Evolutionary conservation across 2,329 filamentous ascomycete species (phyloP).

Genomic region (Chalaropsis ovoidea): DNA sequence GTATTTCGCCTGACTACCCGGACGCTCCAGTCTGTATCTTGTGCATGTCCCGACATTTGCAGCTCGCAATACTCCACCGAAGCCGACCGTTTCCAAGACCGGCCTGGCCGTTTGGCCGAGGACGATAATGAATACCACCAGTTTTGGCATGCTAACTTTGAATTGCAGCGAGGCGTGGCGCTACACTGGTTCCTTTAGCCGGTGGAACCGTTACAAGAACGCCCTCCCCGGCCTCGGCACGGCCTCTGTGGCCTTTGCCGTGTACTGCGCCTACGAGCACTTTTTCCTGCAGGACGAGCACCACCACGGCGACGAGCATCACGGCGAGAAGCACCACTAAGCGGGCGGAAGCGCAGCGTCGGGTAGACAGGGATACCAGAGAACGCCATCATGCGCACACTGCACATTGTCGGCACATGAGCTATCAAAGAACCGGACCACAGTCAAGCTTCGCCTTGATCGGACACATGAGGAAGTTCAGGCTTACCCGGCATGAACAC

Average conservation of each 20-base stretch:
- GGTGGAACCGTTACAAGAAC: slow-evolving; percentile 79
- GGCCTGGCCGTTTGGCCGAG: background rate
- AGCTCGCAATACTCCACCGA: background rate
- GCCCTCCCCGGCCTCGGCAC: slow-evolving; percentile 86
- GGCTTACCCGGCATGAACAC: background rate
- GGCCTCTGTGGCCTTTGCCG: slow-evolving; percentile 79
- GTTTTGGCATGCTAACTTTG: background rate
- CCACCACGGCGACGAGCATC: slow-evolving; percentile 43
- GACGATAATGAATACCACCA: too few species aligned
- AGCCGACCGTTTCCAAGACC: background rate
- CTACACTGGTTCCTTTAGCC: slow-evolving; percentile 78
- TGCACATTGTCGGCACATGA: background rate
- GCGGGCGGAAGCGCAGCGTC: background rate
- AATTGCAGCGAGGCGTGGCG: slow-evolving; percentile 77
- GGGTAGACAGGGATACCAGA: background rate
- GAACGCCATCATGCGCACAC: background rate
- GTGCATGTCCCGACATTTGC: slow-evolving; percentile 12
- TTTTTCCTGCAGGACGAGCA: slow-evolving; percentile 69
- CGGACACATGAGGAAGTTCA: background rate
- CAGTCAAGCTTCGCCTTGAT: background rate
- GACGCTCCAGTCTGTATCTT: background rate
- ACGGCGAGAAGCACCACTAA: slow-evolving; percentile 51
- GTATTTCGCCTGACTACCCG: background rate
- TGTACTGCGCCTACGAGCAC: slow-evolving; percentile 83
- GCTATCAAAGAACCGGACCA: background rate